phyloP scores from a whole-genome alignment of 1,284 basidiomycete genomes.

The Pseudozyma sp. region DNA sequence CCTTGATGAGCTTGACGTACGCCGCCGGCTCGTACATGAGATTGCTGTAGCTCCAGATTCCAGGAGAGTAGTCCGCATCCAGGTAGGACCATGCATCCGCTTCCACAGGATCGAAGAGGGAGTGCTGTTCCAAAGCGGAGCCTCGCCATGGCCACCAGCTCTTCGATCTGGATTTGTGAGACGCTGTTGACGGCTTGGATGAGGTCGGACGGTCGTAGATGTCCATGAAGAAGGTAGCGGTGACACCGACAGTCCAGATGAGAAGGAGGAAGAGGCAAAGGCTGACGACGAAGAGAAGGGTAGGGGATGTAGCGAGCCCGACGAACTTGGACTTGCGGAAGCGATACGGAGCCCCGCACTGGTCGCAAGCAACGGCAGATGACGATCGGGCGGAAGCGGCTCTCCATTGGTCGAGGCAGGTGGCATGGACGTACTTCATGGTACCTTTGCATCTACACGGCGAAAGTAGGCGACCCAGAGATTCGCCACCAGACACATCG shows the following conservation, averaged over 20 bases:
- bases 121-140: background rate
- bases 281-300: constrained; percentile 46
- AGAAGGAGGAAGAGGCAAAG: constrained; percentile 45
- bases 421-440: constrained; percentile 65
- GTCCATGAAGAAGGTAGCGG: constrained; percentile 39
- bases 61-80: constrained; percentile 26
- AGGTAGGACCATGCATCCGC: constrained; percentile 36
- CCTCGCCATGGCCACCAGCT: constrained; percentile 38
- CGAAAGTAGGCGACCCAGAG: constrained; percentile 43
- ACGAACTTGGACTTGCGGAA: constrained; percentile 53
- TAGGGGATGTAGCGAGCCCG: constrained; percentile 50
- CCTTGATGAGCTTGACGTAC: constrained; percentile 46
- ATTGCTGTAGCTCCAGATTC: constrained; percentile 31
- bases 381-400: constrained; percentile 39
- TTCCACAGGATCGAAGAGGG: constrained; percentile 3
- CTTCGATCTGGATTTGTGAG: constrained; percentile 2
- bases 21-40: constrained; percentile 47
- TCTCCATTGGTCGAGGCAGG: constrained; percentile 62
- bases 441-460: constrained; percentile 63
- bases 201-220: constrained; percentile 26
- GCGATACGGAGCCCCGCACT: constrained; percentile 61
- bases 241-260: constrained; percentile 45
- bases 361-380: constrained; percentile 58
- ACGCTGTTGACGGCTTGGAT: background rate
- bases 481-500: constrained; percentile 30